Percentiles rank a stretch among this genome's conserved stretches.
Evolutionary conservation across 2,329 filamentous ascomycete genomes (phyloP).

Genomic region (Ascocoryne sarcoides): DNA sequence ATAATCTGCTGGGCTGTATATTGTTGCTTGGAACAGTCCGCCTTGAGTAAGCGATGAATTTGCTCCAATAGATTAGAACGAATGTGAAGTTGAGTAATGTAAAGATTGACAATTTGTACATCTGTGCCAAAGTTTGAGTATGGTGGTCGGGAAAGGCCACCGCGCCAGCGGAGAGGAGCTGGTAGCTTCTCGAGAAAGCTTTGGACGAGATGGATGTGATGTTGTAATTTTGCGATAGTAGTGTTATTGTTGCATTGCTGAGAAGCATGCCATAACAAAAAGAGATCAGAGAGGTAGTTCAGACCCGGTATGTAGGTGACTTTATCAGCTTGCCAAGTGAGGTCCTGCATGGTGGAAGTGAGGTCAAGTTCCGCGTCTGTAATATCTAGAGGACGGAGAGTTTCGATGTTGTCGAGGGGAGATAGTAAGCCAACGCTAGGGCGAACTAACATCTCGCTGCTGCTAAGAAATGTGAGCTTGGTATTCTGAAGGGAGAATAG

Average conservation of each 20-base stretch:
- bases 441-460: conserved; percentile 25
- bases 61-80: conserved; percentile 32
- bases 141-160: conserved; percentile 28
- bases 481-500: not conserved
- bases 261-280: conserved; percentile 29
- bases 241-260: conserved; percentile 13
- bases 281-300: conserved; percentile 29
- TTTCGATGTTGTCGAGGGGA: conserved; percentile 18
- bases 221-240: conserved; percentile 6
- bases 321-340: conserved; percentile 28
- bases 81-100: conserved; percentile 31
- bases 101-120: conserved; percentile 31
- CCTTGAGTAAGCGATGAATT: conserved; percentile 13
- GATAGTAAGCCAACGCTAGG: conserved; percentile 23
- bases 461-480: conserved; percentile 15
- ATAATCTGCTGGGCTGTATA: conserved; percentile 1
- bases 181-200: conserved; percentile 27
- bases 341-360: conserved; percentile 2
- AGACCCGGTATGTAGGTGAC: conserved; percentile 30
- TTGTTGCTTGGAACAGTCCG: not conserved
- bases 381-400: conserved; percentile 23
- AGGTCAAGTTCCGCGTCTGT: conserved; percentile 29
- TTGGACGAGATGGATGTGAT: conserved; percentile 21
- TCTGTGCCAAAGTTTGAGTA: conserved; percentile 30
- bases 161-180: conserved; percentile 30